These are phyloP conservation scores for Cutaneotrichosporon mucoides DNA, from an alignment of 1,284 basidiomycete species.

Conservation along the genomic window DNA sequence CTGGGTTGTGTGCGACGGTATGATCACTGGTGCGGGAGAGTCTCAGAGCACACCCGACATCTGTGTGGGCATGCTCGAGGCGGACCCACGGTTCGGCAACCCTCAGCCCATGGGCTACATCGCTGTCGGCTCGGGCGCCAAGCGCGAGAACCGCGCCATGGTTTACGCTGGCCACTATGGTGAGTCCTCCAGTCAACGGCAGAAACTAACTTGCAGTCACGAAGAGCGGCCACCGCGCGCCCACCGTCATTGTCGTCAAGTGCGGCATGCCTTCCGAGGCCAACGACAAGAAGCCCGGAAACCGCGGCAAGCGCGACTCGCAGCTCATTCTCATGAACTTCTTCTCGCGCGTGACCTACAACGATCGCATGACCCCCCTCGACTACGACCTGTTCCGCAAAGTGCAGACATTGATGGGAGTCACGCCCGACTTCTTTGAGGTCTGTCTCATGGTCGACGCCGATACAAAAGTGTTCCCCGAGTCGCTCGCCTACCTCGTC, in stretches of 20 bases:
- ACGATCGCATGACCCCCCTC: constrained; percentile 95
- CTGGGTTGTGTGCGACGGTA: constrained; percentile 95
- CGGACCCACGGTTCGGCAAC: constrained; percentile 92
- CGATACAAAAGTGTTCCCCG: constrained; percentile 87
- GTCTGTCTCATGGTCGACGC: constrained; percentile 98
- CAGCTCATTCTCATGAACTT: constrained; percentile 99
- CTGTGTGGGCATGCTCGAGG: constrained; percentile 86
- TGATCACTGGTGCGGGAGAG: constrained; percentile 97
- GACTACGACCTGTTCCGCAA: constrained; percentile 99
- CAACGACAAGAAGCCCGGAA: constrained; percentile 91
- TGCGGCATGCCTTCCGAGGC: constrained; percentile 81
- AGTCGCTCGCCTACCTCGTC: constrained; percentile 79
- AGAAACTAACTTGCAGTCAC: constrained; percentile 42
- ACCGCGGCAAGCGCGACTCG: constrained; percentile 97
- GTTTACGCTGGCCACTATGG: constrained; percentile 96
- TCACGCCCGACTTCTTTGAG: constrained; percentile 99
- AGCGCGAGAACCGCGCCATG: constrained; percentile 92
- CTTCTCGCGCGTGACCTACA: constrained; percentile 97
- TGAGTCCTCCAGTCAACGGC: too few relatives aligned
- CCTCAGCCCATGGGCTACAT: constrained; percentile 92
- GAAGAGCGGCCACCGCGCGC: constrained; percentile 72
- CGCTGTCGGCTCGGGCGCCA: constrained; percentile 83
- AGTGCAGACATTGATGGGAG: constrained; percentile 92
- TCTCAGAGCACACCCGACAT: constrained; percentile 93
- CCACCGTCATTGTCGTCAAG: constrained; percentile 94